phyloP scores from a whole-genome alignment of 148 eudicot species.

The Dianthus caryophyllus region DNA sequence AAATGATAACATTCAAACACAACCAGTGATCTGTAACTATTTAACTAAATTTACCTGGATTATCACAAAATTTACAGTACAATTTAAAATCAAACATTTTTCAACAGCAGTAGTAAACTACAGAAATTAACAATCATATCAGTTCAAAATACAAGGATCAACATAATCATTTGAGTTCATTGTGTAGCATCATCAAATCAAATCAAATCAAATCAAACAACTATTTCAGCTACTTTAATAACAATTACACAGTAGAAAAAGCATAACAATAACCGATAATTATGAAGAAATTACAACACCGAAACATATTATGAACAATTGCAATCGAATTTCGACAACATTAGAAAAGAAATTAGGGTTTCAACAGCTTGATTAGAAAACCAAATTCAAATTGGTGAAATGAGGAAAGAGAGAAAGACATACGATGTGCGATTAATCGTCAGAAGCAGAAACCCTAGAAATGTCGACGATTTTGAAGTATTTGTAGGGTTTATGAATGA shows the following conservation, averaged over 20 bases:
- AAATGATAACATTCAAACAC: not conserved
- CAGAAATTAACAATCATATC: too few species aligned
- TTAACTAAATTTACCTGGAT: not conserved
- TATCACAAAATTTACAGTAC: not conserved
- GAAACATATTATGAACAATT: not conserved
- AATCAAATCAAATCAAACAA: not conserved
- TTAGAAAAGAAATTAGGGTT: too few species aligned
- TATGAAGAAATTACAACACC: not conserved
- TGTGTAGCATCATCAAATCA: not conserved
- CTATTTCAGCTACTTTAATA: too few species aligned
- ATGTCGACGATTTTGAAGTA: too few species aligned
- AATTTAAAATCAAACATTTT: not conserved
- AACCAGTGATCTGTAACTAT: not conserved
- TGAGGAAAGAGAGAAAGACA: too few species aligned
- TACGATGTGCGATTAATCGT: too few species aligned
- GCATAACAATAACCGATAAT: too few species aligned
- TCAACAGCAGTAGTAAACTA: not conserved
- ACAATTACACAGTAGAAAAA: too few species aligned
- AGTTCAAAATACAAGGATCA: not conserved
- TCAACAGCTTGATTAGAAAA: too few species aligned
- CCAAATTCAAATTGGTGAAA: too few species aligned
- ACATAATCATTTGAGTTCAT: not conserved
- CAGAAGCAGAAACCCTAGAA: too few species aligned
- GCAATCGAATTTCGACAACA: not conserved
- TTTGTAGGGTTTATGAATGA: too few species aligned